Evolutionary conservation across 2,329 filamentous ascomycete genomes (phyloP).

Genomic region (Diplodia scrobiculata): DNA sequence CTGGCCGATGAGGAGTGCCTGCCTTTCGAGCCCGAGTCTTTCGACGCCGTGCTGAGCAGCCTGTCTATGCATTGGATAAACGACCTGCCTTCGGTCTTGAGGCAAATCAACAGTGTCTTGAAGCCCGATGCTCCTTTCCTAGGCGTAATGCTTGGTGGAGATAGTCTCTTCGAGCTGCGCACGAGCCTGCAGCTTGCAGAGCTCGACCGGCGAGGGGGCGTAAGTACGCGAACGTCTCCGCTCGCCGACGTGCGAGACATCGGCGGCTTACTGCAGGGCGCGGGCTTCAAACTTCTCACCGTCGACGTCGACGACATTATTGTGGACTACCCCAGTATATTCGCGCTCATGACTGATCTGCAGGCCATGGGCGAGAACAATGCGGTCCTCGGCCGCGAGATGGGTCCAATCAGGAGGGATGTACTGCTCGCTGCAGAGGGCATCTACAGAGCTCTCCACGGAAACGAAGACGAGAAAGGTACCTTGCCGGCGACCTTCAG

Average conservation of each 20-base stretch:
- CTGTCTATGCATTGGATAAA: constrained; percentile 97
- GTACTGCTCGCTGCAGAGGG: constrained; percentile 83
- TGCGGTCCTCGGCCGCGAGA: constrained; percentile 81
- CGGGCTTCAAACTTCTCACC: constrained; percentile 93
- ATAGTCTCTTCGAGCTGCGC: constrained; percentile 89
- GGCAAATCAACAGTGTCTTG: constrained; percentile 81
- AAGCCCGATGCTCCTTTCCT: constrained; percentile 92
- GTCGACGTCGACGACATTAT: constrained; percentile 97
- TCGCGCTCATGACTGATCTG: constrained; percentile 88
- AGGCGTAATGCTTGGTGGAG: constrained; percentile 93
- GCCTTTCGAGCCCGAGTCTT: constrained; percentile 73
- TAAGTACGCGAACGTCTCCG: constrained; percentile 87
- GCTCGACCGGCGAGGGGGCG: constrained; percentile 84
- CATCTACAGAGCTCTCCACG: constrained; percentile 86
- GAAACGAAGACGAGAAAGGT: constrained; percentile 60
- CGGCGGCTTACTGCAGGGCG: constrained; percentile 79
- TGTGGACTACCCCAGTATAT: constrained; percentile 87
- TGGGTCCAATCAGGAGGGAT: constrained; percentile 73
- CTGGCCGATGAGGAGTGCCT: constrained; percentile 73
- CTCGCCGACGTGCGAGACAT: constrained; percentile 90
- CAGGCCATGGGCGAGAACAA: constrained; percentile 97
- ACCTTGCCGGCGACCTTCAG: constrained; percentile 83
- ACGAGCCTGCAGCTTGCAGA: constrained; percentile 92
- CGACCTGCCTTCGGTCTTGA: constrained; percentile 81
- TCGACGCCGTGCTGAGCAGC: constrained; percentile 88